Base-by-base conservation (phyloP, 345 rosid species). In the Balakata baccata region DNA sequence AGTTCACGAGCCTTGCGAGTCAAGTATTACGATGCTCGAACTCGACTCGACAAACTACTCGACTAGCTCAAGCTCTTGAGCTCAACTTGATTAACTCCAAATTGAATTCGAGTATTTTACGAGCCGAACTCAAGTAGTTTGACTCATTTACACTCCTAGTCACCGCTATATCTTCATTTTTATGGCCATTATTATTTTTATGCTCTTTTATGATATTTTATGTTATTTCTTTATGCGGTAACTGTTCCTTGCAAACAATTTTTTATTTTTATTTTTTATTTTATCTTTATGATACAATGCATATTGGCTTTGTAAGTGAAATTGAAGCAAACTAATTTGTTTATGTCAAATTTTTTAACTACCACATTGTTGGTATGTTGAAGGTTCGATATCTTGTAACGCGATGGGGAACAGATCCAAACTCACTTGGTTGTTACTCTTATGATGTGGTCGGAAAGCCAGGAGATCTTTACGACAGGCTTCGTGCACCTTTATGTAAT, bases 371-470 rank as follows among this genome's bases (percentile, higher is more conserved):
- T 17, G 45, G 0, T 38, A 5, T 61, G 65, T 46, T 75, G 51
- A 87, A 92, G 98, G 87, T 89, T 49, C 89, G 79, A 51, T 88
- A 85, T 77, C 87, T 92, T 6, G 90, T 90, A 51, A 85, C 96
- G 1, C 78, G 85, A 13, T 90, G 96, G 98, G 98, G 98, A 69
- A 83, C 89, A 0, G 98, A 92, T 71, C 92, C 82, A 2, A 80
- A 92, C 63, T 88, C 96, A 39, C 86, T 90, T 20, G 98, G 98
- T 7, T 92, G 94, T 75, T 92, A 92, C 66, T 86, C 94, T 0
- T 92, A 89, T 6, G 98, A 92, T 64, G 72, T 82, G n/a, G 94
- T 90, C 20, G 98, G 96, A 62, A 89, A 86, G 87, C 87, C 90
- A 0, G 86, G 47, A 25, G 98, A 90, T 83, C 22, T 86, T 9